A percentile compares a stretch with the other conserved stretches of the same genome.
These are phyloP conservation scores for Margaritispora aquatica DNA, from an alignment of 495 filamentous ascomycete genomes.

Conservation along the genomic window DNA sequence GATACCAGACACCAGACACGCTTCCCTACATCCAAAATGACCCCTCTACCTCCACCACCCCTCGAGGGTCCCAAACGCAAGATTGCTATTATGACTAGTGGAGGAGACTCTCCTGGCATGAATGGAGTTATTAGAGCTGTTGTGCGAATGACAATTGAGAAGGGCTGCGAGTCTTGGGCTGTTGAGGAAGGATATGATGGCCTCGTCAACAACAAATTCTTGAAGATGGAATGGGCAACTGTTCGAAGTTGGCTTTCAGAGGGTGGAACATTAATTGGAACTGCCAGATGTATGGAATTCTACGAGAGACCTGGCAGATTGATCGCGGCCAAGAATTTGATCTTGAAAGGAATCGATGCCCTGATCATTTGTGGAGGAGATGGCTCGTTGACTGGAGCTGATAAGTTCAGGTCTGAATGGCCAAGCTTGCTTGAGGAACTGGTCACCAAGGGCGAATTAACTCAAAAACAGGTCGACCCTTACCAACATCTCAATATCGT, in stretches of 20 bases:
- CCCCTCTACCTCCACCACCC: constrained; percentile 15
- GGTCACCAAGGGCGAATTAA: constrained; percentile 60
- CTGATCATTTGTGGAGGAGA: constrained; percentile 97
- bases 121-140: constrained; percentile 91
- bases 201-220: constrained; percentile 78
- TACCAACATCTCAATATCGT: constrained; percentile 89
- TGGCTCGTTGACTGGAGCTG: constrained; percentile 93
- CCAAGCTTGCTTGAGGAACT: constrained; percentile 79
- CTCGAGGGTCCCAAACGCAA: constrained; percentile 19
- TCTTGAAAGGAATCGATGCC: constrained; percentile 88
- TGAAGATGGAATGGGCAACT: constrained; percentile 88
- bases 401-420: constrained; percentile 91
- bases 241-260: constrained; percentile 92
- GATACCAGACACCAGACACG: too few relatives aligned
- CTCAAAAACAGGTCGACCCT: constrained; percentile 58
- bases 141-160: constrained; percentile 83
- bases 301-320: constrained; percentile 79
- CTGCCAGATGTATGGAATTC: constrained; percentile 85
- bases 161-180: constrained; percentile 80
- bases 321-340: constrained; percentile 84
- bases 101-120: constrained; percentile 98
- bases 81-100: constrained; percentile 93
- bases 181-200: constrained; percentile 97
- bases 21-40: constrained; percentile 21
- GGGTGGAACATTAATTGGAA: constrained; percentile 95